Percentiles rank a stretch among this genome's conserved stretches.
Conservation (phyloP, 2,329 filamentous ascomycete genomes). For the Hypoxylon rubiginosum region DNA sequence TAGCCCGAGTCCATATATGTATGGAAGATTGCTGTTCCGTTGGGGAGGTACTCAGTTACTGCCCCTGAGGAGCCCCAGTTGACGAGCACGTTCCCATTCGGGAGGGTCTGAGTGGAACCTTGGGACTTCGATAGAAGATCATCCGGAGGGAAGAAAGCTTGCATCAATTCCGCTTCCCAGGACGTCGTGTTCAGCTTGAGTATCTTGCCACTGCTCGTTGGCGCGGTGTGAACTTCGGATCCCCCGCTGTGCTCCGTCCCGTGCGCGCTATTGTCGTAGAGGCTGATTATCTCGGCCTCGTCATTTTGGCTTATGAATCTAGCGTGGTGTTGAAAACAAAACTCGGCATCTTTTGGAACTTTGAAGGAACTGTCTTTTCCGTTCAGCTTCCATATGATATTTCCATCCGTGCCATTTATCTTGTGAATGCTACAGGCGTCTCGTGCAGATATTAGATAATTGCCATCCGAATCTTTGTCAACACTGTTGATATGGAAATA, state of each 20-base stretch:
- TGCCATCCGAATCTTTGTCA: conserved; percentile 63
- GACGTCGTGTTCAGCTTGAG: conserved; percentile 61
- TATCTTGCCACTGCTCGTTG: conserved; percentile 61
- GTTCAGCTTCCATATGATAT: conserved; percentile 66
- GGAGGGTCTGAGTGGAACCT: conserved; percentile 51
- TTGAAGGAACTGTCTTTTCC: conserved; percentile 61
- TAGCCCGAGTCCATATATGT: conserved; percentile 54
- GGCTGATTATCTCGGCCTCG: conserved; percentile 63
- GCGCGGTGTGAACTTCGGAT: conserved; percentile 42
- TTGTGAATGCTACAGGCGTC: conserved; percentile 62
- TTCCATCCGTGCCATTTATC: conserved; percentile 62
- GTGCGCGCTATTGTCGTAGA: conserved; percentile 67
- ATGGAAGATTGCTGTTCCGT: conserved; percentile 54
- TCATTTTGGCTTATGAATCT: conserved; percentile 58
- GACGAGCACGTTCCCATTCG: conserved; percentile 60
- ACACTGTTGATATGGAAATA: conserved; percentile 71
- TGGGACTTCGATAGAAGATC: conserved; percentile 64
- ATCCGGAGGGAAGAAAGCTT: conserved; percentile 64
- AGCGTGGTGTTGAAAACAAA: conserved; percentile 67
- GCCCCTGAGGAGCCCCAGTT: conserved; percentile 65
- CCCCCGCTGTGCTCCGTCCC: conserved; percentile 58
- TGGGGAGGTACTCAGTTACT: conserved; percentile 59
- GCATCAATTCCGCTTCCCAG: conserved; percentile 61
- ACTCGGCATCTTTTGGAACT: conserved; percentile 54
- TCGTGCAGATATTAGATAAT: conserved; percentile 68